Base-by-base conservation (phyloP, 129 eudicot genomes). In the Centaurea solstitialis region DNA sequence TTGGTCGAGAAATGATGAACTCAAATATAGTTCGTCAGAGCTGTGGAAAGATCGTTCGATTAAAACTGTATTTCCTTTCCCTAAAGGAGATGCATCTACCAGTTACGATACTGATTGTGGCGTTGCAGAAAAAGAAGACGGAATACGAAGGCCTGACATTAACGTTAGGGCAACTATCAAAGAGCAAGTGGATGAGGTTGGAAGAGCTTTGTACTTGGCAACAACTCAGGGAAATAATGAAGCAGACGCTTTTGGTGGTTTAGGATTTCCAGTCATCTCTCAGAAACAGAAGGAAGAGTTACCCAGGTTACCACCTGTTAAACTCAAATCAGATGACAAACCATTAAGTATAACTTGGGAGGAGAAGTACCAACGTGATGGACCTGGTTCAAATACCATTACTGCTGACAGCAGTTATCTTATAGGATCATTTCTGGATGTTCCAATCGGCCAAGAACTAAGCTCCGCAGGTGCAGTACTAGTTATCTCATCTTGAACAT, bases 221-320 rank as follows among this genome's bases (percentile, higher is more conserved):
- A 88, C 90, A 77, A 45, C 87, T 75, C 94, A 89, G 71, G 89
- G 82, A 18, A 76, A 43, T 72, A 73, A 73, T 28, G 93, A 89
- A 62, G 59, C 87, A 50, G 89, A 86, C 86, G 70, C 81, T 80
- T 85, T 84, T 21, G 79, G 86, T 70, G 82, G 83, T 39, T 73
- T 87, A 67, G 85, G 88, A 38, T 85, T 91, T 81, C 91, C 91
- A 10, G 75, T 72, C 73, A 75, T 87, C 28, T 68, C 91, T 24
- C 93, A 88, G 40, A 91, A 79, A 77, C 95, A 91, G 18, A 91
- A 81, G 86, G 99, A 96, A 90, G 99, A 91, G 78, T 81, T 87
- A 45, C 99, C 99, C 20, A 91, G 93, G 83, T 87, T 96, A 30
- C 91, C 97, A 74, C 99, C 95, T 78, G 99, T 96, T 30, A 93